A percentile compares a stretch with the other conserved stretches of the same genome.
These are phyloP conservation scores for Coemansia sp. DNA, from an alignment of 192 early-diverging fungal species.

Conservation along the genomic window DNA sequence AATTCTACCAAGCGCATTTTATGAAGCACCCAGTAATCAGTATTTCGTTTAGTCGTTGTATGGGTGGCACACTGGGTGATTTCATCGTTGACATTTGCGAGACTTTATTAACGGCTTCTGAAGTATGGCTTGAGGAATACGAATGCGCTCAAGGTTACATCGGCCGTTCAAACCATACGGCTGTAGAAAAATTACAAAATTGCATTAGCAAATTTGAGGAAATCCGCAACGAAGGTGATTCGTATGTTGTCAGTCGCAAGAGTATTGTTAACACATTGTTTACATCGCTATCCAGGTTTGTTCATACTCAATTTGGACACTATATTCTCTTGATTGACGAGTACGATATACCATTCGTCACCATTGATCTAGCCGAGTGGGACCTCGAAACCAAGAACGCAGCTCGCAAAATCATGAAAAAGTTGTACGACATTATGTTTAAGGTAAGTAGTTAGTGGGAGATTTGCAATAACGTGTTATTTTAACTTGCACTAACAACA, in stretches of 20 bases:
- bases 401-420: constrained; percentile 15
- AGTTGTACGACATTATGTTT: constrained; percentile 26
- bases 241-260: not conserved
- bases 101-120: not conserved
- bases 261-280: constrained; percentile 5
- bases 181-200: not conserved
- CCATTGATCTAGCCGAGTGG: constrained; percentile 19
- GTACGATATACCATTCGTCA: constrained; percentile 42
- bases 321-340: constrained; percentile 42
- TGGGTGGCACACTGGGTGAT: constrained; percentile 6
- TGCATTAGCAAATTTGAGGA: not conserved
- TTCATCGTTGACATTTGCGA: constrained; percentile 16
- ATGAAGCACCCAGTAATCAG: constrained; percentile 37
- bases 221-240: not conserved
- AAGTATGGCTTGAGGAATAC: constrained; percentile 3
- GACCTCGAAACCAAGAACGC: constrained; percentile 6
- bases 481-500: not conserved
- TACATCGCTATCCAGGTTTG: constrained; percentile 9
- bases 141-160: not conserved
- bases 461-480: too few relatives aligned
- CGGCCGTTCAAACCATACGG: not conserved
- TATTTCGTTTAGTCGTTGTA: constrained; percentile 22
- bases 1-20: constrained; percentile 37
- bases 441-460: constrained; percentile 16
- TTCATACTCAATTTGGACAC: constrained; percentile 9